Conservation (phyloP, 2,329 filamentous ascomycete species). For the Aspergillus udagawae region DNA sequence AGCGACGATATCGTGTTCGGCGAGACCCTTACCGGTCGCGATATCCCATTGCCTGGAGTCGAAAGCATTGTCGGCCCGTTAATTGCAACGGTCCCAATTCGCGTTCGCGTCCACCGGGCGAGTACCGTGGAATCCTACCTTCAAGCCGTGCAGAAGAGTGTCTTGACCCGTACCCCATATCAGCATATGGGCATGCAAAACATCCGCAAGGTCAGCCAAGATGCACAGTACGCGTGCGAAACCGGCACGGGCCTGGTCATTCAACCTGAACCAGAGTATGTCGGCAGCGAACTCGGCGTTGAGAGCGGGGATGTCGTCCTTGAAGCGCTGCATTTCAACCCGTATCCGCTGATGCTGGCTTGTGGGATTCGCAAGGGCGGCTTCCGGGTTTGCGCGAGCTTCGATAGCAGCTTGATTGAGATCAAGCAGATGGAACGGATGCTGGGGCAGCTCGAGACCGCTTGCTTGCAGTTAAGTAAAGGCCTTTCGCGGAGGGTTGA, state of each 20-base stretch:
- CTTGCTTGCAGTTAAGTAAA: conserved; percentile 22
- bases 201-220: conserved; percentile 41
- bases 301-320: conserved; percentile 31
- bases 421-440: conserved; percentile 36
- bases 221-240: conserved; percentile 36
- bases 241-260: conserved; percentile 36
- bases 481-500: conserved; percentile 22
- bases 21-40: conserved; percentile 48
- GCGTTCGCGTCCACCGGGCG: conserved; percentile 33
- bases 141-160: conserved; percentile 27
- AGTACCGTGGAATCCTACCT: conserved; percentile 27
- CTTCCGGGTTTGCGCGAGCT: conserved; percentile 43
- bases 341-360: conserved; percentile 49
- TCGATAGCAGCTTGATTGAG: conserved; percentile 37
- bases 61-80: conserved; percentile 48
- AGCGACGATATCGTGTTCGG: conserved; percentile 48
- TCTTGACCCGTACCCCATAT: conserved; percentile 40
- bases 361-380: conserved; percentile 42
- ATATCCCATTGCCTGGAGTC: conserved; percentile 42
- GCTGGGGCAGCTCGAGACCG: conserved; percentile 34
- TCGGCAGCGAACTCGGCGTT: conserved; percentile 36
- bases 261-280: conserved; percentile 37
- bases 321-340: conserved; percentile 42
- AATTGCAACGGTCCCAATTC: conserved; percentile 48
- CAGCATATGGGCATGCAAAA: conserved; percentile 50